phyloP scores from a whole-genome alignment of 306 rosid genomes.

The Lathyrus sativus region DNA sequence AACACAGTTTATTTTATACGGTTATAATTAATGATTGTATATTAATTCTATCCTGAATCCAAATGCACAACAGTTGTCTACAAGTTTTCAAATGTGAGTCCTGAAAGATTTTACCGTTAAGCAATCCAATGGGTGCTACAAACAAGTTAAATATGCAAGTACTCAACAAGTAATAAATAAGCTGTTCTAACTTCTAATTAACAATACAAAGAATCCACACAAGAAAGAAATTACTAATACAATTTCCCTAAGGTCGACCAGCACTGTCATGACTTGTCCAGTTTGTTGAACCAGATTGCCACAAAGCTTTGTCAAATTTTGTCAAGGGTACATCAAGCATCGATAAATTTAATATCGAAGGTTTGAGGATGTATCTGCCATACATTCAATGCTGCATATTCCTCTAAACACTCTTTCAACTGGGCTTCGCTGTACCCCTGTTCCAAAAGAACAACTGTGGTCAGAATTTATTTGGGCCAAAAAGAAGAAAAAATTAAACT shows the following conservation, averaged over 20 bases:
- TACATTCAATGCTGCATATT: slow-evolving; percentile 93
- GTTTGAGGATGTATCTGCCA: slow-evolving; percentile 97
- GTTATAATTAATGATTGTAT: too few relatives aligned
- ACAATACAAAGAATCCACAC: slow-evolving; percentile 34
- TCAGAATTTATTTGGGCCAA: slow-evolving; percentile 26
- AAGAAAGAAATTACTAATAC: slow-evolving; percentile 8
- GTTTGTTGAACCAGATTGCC: slow-evolving; percentile 27
- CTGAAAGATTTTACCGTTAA: background rate
- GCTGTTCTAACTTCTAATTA: slow-evolving; percentile 19
- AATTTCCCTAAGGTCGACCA: slow-evolving; percentile 27
- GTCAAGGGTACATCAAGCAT: slow-evolving; percentile 53
- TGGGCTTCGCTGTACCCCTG: slow-evolving; percentile 99
- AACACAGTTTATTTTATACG: too few relatives aligned
- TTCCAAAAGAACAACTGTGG: slow-evolving; percentile 31
- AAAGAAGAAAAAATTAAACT: background rate
- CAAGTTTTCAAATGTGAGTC: background rate
- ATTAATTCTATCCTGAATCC: too few relatives aligned
- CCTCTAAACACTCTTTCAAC: slow-evolving; percentile 92
- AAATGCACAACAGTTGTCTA: too few relatives aligned
- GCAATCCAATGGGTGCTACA: background rate
- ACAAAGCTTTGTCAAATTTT: background rate
- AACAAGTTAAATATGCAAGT: background rate
- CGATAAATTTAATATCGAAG: slow-evolving; percentile 89
- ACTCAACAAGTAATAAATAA: background rate
- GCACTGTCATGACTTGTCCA: background rate